phyloP scores from a whole-genome alignment of 495 filamentous ascomycete genomes.

The Glarea lozoyensis region DNA sequence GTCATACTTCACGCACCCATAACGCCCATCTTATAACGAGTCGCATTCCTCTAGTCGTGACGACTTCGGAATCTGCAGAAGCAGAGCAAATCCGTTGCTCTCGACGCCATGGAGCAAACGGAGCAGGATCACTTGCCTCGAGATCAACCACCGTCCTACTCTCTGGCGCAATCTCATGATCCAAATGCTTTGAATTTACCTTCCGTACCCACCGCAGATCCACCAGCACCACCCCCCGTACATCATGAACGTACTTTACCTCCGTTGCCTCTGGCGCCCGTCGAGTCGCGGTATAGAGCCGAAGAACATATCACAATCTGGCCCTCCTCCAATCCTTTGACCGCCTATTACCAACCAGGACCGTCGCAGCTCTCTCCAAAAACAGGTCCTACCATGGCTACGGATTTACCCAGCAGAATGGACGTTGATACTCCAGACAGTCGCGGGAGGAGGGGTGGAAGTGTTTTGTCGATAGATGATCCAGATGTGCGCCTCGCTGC shows the following conservation, averaged over 20 bases:
- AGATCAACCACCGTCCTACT: conserved; percentile 29
- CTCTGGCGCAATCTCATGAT: conserved; percentile 33
- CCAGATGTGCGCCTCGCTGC: conserved; percentile 72
- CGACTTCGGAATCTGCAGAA: too few relatives aligned
- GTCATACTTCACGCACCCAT: not conserved
- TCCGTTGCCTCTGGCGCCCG: conserved; percentile 12
- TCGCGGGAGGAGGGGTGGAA: conserved; percentile 29
- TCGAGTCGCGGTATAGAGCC: conserved; percentile 5
- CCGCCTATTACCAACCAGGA: conserved; percentile 35
- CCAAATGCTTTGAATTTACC: conserved; percentile 22
- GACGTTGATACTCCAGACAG: conserved; percentile 24
- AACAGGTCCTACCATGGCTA: conserved; percentile 5
- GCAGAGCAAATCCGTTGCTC: too few relatives aligned
- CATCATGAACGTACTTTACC: conserved; percentile 21
- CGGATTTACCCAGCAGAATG: conserved; percentile 18
- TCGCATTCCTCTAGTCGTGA: too few relatives aligned
- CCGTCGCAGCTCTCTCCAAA: conserved; percentile 21
- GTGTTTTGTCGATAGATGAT: conserved; percentile 64
- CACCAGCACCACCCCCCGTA: conserved; percentile 11
- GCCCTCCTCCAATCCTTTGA: conserved; percentile 46
- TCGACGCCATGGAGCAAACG: conserved; percentile 23
- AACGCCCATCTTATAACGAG: conserved; percentile 3
- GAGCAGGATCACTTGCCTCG: conserved; percentile 33
- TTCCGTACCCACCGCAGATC: conserved; percentile 16
- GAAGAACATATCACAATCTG: conserved; percentile 28